A percentile compares a stretch with the other conserved stretches of the same genome.
phyloP scores from a whole-genome alignment of 768 basidiomycete species.

The Podaxis sp. region DNA sequence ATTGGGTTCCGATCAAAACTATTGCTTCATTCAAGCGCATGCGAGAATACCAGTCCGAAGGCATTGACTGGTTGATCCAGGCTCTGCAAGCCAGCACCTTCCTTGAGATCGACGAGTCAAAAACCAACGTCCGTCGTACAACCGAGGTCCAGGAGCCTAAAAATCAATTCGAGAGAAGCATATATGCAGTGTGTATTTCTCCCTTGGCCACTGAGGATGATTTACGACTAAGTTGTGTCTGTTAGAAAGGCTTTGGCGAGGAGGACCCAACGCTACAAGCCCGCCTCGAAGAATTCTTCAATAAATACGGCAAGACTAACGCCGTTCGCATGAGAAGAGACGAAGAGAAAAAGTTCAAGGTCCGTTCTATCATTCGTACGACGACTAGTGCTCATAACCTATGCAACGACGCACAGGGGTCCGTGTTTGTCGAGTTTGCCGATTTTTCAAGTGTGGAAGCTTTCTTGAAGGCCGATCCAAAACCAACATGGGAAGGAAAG shows the following conservation, averaged over 20 bases:
- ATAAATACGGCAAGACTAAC: conserved; percentile 70
- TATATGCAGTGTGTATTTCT: conserved; percentile 75
- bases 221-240: neutral
- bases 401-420: conserved; percentile 49
- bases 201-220: neutral
- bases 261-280: conserved; percentile 63
- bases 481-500: conserved; percentile 74
- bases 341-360: conserved; percentile 86
- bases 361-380: conserved; percentile 23
- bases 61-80: conserved; percentile 65
- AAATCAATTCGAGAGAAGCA: conserved; percentile 76
- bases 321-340: conserved; percentile 90
- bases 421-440: conserved; percentile 90
- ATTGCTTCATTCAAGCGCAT: conserved; percentile 95
- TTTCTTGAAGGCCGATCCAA: conserved; percentile 80
- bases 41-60: conserved; percentile 63
- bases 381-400: neutral
- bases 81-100: conserved; percentile 54
- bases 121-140: conserved; percentile 68
- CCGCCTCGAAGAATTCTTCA: conserved; percentile 78
- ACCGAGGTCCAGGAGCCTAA: conserved; percentile 78
- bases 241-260: conserved; percentile 87
- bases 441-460: conserved; percentile 64
- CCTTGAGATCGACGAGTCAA: conserved; percentile 75
- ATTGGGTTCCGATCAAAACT: conserved; percentile 88